Evolutionary conservation across 78 protist species (phyloP).

Genomic region (Dictyostelium discoideum): DNA sequence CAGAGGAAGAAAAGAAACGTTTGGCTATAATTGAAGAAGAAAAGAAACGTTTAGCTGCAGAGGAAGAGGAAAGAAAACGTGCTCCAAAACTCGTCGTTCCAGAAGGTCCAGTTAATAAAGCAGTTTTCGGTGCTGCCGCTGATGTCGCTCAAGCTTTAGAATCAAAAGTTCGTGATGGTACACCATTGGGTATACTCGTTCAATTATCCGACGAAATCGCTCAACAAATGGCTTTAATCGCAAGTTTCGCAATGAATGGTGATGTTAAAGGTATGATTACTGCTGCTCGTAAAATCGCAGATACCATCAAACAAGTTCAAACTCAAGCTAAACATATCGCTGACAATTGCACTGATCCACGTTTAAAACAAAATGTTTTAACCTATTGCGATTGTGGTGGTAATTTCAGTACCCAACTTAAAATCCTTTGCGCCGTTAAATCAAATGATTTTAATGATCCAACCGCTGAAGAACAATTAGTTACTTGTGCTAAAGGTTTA

Average conservation of each 20-base stretch:
- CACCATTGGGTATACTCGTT: constrained; percentile 66
- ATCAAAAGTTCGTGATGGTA: constrained; percentile 61
- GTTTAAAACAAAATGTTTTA: constrained; percentile 58
- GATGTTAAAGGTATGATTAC: constrained; percentile 79
- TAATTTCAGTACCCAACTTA: constrained; percentile 63
- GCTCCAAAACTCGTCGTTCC: constrained; percentile 48
- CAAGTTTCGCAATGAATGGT: constrained; percentile 61
- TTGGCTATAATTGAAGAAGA: not conserved
- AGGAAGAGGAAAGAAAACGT: constrained; percentile 13
- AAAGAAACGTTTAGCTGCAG: not conserved
- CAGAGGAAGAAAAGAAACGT: not conserved
- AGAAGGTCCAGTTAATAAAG: constrained; percentile 80
- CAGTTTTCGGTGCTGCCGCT: constrained; percentile 60
- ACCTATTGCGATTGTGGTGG: constrained; percentile 79
- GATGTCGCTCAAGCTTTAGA: constrained; percentile 58
- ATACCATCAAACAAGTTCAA: constrained; percentile 45
- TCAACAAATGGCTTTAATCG: constrained; percentile 49
- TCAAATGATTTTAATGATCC: constrained; percentile 28
- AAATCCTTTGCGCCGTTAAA: constrained; percentile 73
- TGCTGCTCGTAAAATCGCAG: constrained; percentile 74
- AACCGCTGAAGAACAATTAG: constrained; percentile 72
- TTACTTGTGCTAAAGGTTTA: constrained; percentile 74
- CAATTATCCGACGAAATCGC: constrained; percentile 68
- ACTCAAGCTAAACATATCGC: constrained; percentile 47
- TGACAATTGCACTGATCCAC: constrained; percentile 62